phyloP scores from a whole-genome alignment of 176 grass and related monocot species.

The Oryza meridionalis region DNA sequence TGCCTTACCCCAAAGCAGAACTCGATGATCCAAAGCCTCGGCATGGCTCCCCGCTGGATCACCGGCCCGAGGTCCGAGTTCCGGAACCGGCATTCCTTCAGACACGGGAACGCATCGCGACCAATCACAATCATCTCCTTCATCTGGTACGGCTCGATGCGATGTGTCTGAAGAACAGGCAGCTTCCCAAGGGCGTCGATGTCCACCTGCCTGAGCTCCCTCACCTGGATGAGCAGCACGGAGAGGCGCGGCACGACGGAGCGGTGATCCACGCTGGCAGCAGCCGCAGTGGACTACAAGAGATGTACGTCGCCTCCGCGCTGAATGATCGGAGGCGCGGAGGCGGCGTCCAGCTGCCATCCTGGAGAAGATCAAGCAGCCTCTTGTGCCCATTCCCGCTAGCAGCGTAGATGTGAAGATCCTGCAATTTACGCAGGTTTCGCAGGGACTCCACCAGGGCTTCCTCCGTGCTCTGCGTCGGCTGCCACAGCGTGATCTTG shows the following conservation, averaged over 20 bases:
- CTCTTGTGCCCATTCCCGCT: not conserved
- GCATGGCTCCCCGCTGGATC: not conserved
- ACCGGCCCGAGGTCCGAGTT: conserved; percentile 1
- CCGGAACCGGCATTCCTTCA: conserved; percentile 19
- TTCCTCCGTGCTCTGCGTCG: not conserved
- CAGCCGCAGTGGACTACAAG: not conserved
- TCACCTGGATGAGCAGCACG: not conserved
- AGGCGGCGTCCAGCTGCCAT: not conserved
- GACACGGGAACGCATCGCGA: not conserved
- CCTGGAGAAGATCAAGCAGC: not conserved
- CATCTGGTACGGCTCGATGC: not conserved
- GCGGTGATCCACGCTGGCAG: not conserved
- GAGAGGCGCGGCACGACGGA: not conserved
- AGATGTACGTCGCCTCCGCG: not conserved
- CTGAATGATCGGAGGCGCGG: not conserved
- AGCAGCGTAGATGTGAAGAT: not conserved
- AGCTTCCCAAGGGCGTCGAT: conserved; percentile 5
- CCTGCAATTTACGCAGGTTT: not conserved
- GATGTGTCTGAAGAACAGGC: not conserved
- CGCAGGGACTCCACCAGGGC: not conserved
- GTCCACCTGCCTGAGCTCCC: conserved; percentile 15
- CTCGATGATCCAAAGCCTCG: conserved; percentile 8
- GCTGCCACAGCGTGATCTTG: not conserved
- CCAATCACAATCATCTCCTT: not conserved
- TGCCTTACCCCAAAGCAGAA: conserved; percentile 2